Evolutionary conservation across 2,329 filamentous ascomycete genomes (phyloP).

Genomic region (Monilinia polystroma): DNA sequence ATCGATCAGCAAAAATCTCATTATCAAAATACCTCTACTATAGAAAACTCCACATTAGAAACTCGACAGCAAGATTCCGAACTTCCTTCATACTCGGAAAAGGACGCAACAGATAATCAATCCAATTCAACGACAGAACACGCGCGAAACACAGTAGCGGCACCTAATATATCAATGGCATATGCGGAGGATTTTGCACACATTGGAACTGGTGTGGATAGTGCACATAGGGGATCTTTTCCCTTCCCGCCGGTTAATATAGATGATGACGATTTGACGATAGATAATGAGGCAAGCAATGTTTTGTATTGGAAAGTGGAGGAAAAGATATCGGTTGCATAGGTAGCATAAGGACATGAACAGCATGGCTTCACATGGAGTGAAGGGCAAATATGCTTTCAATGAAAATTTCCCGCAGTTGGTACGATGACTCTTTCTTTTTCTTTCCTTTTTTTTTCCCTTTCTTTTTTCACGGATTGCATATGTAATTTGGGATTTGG

Average conservation of each 20-base stretch:
- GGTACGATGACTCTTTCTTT: neutral
- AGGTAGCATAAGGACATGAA: neutral
- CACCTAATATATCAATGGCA: conserved; percentile 26
- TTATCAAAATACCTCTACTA: conserved; percentile 18
- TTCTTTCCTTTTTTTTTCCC: neutral
- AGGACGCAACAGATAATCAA: conserved; percentile 6
- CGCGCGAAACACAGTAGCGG: conserved; percentile 33
- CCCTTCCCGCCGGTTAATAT: conserved; percentile 27
- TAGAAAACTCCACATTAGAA: conserved; percentile 19
- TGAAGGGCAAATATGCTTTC: conserved; percentile 7
- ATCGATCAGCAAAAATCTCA: conserved; percentile 8
- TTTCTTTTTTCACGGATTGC: neutral
- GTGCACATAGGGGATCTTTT: conserved; percentile 24
- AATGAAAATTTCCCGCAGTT: neutral
- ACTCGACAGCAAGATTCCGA: conserved; percentile 20
- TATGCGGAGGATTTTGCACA: conserved; percentile 31
- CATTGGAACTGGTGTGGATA: conserved; percentile 35
- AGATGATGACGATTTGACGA: conserved; percentile 37
- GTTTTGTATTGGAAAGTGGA: conserved; percentile 20
- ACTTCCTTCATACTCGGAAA: conserved; percentile 1
- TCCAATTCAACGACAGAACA: conserved; percentile 24
- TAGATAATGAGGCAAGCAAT: conserved; percentile 24
- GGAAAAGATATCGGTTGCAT: conserved; percentile 19
- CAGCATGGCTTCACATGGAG: conserved; percentile 17
- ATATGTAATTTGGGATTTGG: neutral